A percentile compares a stretch with the other conserved stretches of the same genome.
phyloP scores from a whole-genome alignment of 345 rosid species.

The Alliaria petiolata region DNA sequence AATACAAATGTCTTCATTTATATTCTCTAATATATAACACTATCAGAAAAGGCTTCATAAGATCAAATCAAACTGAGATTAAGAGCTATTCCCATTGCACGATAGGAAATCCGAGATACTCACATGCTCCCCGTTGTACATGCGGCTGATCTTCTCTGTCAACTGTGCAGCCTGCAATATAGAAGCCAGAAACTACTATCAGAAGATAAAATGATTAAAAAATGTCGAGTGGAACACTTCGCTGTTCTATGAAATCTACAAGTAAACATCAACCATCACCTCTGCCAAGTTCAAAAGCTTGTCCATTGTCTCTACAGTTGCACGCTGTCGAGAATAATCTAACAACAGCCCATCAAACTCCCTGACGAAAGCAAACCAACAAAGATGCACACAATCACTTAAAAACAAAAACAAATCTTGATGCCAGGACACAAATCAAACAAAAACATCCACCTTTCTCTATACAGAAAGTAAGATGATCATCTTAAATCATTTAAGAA shows the following conservation, averaged over 20 bases:
- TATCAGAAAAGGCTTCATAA: neutral
- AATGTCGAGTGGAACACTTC: neutral
- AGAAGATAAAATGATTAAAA: neutral
- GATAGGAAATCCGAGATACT: no score
- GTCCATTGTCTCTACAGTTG: slow-evolving; percentile 55
- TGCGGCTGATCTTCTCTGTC: slow-evolving; percentile 62
- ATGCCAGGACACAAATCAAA: neutral
- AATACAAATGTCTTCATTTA: neutral
- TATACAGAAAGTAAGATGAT: neutral
- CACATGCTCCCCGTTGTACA: slow-evolving; percentile 86
- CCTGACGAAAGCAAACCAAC: slow-evolving; percentile 35
- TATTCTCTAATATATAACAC: neutral
- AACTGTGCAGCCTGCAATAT: slow-evolving; percentile 67
- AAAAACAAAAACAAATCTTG: neutral
- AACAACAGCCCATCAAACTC: slow-evolving; percentile 71
- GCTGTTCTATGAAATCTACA: neutral
- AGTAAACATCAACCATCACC: slow-evolving; percentile 39
- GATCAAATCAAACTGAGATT: slow-evolving; percentile 3
- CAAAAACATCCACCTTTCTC: neutral
- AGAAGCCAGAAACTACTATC: neutral
- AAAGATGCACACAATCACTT: neutral
- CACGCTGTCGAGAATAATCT: slow-evolving; percentile 82
- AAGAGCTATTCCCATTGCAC: neutral
- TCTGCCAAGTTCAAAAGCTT: slow-evolving; percentile 74
- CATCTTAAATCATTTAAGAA: neutral